phyloP scores from a whole-genome alignment of 768 basidiomycete genomes.

The Panaeolus papilionaceus region DNA sequence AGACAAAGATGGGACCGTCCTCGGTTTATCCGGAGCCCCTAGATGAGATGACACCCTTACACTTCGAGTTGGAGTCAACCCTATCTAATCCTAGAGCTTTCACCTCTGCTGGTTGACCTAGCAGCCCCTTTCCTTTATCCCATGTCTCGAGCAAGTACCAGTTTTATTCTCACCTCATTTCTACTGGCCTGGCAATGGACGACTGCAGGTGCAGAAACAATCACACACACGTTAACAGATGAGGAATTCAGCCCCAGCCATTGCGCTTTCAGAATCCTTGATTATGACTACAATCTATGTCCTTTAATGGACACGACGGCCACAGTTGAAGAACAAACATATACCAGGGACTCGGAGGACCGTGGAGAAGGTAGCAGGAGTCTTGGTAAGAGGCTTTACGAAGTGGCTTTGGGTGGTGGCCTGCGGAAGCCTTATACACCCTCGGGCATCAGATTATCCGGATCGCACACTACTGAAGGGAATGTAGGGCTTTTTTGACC shows the following conservation, averaged over 20 bases:
- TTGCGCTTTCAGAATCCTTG: slow-evolving; percentile 31
- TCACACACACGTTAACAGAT: slow-evolving; percentile 20
- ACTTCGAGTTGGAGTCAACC: slow-evolving; percentile 1
- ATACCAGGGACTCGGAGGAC: slow-evolving; percentile 15
- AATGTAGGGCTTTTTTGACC: neutral
- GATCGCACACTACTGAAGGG: neutral
- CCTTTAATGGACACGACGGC: slow-evolving; percentile 25
- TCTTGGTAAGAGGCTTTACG: slow-evolving; percentile 11
- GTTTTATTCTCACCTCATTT: slow-evolving; percentile 21
- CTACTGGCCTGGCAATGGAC: slow-evolving; percentile 25
- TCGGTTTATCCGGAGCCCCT: slow-evolving; percentile 15
- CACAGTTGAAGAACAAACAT: slow-evolving; percentile 17
- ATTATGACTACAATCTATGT: slow-evolving; percentile 31
- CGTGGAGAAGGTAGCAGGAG: slow-evolving; percentile 19
- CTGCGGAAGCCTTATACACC: neutral
- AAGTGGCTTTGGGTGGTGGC: slow-evolving; percentile 1
- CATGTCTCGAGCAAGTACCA: slow-evolving; percentile 9
- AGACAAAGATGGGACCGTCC: slow-evolving; percentile 23
- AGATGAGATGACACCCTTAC: slow-evolving; percentile 1
- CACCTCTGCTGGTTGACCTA: slow-evolving; percentile 1
- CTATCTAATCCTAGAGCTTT: slow-evolving; percentile 14
- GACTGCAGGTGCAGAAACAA: slow-evolving; percentile 19
- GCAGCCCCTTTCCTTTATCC: slow-evolving; percentile 11
- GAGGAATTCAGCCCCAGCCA: slow-evolving; percentile 22
- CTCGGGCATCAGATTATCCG: slow-evolving; percentile 1